phyloP scores from a whole-genome alignment of 2,329 filamentous ascomycete genomes.

The Fusarium foetens region DNA sequence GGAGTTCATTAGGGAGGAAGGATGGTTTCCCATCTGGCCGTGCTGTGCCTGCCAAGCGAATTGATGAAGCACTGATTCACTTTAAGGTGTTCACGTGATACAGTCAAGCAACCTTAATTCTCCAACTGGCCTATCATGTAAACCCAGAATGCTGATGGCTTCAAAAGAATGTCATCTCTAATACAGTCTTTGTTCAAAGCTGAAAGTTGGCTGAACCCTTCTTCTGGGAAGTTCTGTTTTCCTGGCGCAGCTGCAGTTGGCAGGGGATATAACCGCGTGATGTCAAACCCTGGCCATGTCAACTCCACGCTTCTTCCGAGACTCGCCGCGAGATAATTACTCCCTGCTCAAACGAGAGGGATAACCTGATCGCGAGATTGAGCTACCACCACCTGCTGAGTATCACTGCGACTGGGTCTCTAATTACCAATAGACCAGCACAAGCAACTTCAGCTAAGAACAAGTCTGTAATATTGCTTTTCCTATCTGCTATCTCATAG shows the following conservation, averaged over 20 bases:
- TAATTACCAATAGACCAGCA: neutral
- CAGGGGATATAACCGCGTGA: conserved; percentile 23
- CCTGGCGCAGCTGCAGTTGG: neutral
- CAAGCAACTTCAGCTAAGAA: neutral
- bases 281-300: neutral
- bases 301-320: conserved; percentile 12
- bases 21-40: conserved; percentile 3
- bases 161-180: neutral
- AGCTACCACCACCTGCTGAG: conserved; percentile 5
- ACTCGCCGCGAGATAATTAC: conserved; percentile 16
- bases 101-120: neutral
- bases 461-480: conserved; percentile 13
- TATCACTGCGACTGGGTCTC: conserved; percentile 21
- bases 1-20: conserved; percentile 4
- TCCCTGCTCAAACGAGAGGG: neutral
- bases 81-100: conserved; percentile 22
- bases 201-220: too few relatives aligned
- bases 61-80: neutral
- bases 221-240: neutral
- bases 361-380: conserved; percentile 10
- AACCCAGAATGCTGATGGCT: neutral
- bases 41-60: conserved; percentile 11
- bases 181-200: neutral
- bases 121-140: neutral
- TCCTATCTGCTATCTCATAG: conserved; percentile 17